A percentile compares a stretch with the other conserved stretches of the same genome.
phyloP scores from a whole-genome alignment of 2,329 filamentous ascomycete species.

The Fusarium odoratissimum region DNA sequence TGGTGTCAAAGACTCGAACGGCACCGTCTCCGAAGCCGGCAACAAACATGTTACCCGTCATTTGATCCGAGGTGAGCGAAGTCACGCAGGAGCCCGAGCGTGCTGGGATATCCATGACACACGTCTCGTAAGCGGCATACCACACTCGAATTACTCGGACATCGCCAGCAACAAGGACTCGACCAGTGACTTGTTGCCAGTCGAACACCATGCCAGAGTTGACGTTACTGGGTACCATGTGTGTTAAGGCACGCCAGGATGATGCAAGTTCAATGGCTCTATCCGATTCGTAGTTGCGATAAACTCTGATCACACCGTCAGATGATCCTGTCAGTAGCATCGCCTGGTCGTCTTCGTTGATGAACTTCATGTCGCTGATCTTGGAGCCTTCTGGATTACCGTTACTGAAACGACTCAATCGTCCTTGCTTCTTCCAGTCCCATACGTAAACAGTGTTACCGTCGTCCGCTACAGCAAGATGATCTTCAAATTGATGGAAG shows the following conservation, averaged over 20 bases:
- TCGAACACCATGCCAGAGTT: slow-evolving; percentile 97
- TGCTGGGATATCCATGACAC: slow-evolving; percentile 92
- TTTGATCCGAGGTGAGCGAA: slow-evolving; percentile 94
- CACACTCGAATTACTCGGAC: slow-evolving; percentile 95
- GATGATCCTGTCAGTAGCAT: slow-evolving; percentile 95
- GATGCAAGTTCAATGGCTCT: slow-evolving; percentile 85
- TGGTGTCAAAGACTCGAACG: slow-evolving; percentile 92
- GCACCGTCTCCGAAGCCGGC: slow-evolving; percentile 97
- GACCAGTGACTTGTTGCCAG: slow-evolving; percentile 98
- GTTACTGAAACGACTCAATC: slow-evolving; percentile 89
- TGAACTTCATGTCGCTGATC: slow-evolving; percentile 95
- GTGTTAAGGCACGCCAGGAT: slow-evolving; percentile 89
- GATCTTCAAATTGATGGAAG: slow-evolving; percentile 98
- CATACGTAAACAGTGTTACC: slow-evolving; percentile 90
- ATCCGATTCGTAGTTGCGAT: slow-evolving; percentile 87
- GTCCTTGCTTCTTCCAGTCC: slow-evolving; percentile 86
- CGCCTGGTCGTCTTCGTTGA: slow-evolving; percentile 98
- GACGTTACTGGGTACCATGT: slow-evolving; percentile 92
- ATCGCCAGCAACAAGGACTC: slow-evolving; percentile 94
- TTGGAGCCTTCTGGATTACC: slow-evolving; percentile 91
- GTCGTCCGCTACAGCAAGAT: slow-evolving; percentile 93
- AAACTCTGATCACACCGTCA: slow-evolving; percentile 93
- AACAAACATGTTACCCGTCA: slow-evolving; percentile 95
- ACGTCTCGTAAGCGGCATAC: slow-evolving; percentile 94
- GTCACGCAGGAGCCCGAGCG: slow-evolving; percentile 96